Base-by-base conservation (phyloP, 2,329 filamentous ascomycete genomes). In the Nothomitra cinnamomea region DNA sequence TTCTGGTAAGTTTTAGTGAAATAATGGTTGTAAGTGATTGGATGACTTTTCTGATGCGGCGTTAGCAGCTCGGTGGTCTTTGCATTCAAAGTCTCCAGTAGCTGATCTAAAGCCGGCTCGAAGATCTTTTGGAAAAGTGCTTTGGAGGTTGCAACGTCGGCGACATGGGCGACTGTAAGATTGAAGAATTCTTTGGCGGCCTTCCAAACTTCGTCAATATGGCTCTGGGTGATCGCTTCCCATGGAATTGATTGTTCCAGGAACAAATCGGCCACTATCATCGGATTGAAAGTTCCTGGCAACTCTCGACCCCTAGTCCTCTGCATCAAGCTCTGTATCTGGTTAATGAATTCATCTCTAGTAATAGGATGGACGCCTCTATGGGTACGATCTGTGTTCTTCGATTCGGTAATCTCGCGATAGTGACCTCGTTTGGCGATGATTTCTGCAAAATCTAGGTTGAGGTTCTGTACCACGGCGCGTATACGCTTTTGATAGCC, bases 261-360 rank as follows among this genome's bases (percentile, higher is more conserved):
- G 48, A 54, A 54, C 49, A 53, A 19, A 22, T 53, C 25, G 32
- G 21, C 25, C 21, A 54, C 21, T 22, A 54, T 40, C 24, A 53
- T 38, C 8, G 53, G 53, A 40, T 54, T 54, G 28, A 54, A 52
- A 24, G 13, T 52, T 35, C 53, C 53, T 38, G 53, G 53, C 24
- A 54, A 22, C 25, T 54, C 53, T 22, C 21, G 24, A 41, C 53
- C 53, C 22, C 53, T 65, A 74, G 68, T 0, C 54, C 28, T 42
- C 69, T 62, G 81, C 79, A 85, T 63, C 2, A 70, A 63, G 0
- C 61, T 56, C 41, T 65, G 53, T 2, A 73, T 67, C 57, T 71
- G 66, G 0, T 61, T 43, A 2, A 77, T 61, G 43, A 67, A 72
- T 6, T 69, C 61, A 8, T 62, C 54, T 43, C 68, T 65, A 0